These are phyloP conservation scores for Podaxis sp. DNA, from an alignment of 768 basidiomycete species.

Conservation along the genomic window DNA sequence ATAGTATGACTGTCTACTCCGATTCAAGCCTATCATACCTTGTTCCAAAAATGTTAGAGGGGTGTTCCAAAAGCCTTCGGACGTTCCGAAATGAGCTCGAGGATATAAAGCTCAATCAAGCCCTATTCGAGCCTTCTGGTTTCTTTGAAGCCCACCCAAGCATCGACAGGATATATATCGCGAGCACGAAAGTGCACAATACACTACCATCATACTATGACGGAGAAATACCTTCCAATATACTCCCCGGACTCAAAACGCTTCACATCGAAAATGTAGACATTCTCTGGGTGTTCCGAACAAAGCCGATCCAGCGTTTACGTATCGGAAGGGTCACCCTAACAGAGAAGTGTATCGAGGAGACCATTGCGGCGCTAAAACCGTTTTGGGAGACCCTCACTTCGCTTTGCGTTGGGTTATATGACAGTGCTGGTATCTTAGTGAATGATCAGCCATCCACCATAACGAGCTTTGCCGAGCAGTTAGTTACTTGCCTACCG, in stretches of 20 bases:
- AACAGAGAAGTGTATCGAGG: not conserved
- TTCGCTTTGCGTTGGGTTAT: not conserved
- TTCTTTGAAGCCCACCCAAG: not conserved
- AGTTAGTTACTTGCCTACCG: not conserved
- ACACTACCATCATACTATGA: not conserved
- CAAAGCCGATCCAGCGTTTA: conserved; percentile 1
- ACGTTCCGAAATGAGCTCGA: not conserved
- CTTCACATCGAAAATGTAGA: not conserved
- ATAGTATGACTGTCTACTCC: not conserved
- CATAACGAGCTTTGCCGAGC: not conserved
- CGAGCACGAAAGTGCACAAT: not conserved
- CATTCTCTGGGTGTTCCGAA: not conserved
- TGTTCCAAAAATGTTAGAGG: not conserved
- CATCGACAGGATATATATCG: not conserved
- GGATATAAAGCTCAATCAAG: not conserved
- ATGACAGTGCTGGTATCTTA: not conserved
- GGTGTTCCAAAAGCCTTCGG: not conserved
- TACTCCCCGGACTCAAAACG: not conserved
- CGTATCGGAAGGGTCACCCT: not conserved
- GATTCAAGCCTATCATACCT: not conserved
- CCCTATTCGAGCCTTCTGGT: not conserved
- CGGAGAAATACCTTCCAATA: not conserved
- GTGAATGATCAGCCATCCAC: not conserved
- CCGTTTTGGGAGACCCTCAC: not conserved
- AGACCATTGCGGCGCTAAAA: not conserved